Evolutionary conservation across 805 yeast species (phyloP).

Genomic region (Ogataea allantospora): DNA sequence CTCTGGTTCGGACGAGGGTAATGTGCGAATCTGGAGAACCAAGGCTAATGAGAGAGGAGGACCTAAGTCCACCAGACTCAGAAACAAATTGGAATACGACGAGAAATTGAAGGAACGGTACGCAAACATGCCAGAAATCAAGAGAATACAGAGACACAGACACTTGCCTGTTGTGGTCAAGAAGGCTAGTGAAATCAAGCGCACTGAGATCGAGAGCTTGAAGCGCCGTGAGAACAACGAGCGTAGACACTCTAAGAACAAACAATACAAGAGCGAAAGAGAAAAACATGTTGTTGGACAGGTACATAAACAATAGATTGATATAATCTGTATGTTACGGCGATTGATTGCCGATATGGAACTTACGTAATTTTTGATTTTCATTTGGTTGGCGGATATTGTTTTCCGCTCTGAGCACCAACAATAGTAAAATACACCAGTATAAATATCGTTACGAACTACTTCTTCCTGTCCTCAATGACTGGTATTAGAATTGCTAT

Average conservation of each 20-base stretch:
- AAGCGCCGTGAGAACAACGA: constrained; percentile 82
- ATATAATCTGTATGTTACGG: neutral
- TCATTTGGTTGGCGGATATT: neutral
- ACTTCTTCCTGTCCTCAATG: constrained; percentile 7
- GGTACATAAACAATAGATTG: constrained; percentile 49
- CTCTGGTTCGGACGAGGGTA: constrained; percentile 95
- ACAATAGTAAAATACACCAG: no score
- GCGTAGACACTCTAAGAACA: constrained; percentile 72
- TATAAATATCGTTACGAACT: neutral
- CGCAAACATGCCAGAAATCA: constrained; percentile 95
- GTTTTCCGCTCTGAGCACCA: constrained; percentile 5
- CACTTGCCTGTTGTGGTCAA: constrained; percentile 86
- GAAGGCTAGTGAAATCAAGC: constrained; percentile 85
- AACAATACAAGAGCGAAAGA: constrained; percentile 67
- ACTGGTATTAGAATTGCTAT: constrained; percentile 40
- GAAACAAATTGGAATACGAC: constrained; percentile 85
- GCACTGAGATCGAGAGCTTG: constrained; percentile 65
- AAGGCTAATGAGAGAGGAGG: constrained; percentile 81
- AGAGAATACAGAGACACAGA: constrained; percentile 85
- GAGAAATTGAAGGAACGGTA: constrained; percentile 87
- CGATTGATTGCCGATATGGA: neutral
- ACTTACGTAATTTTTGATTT: neutral
- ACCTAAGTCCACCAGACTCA: constrained; percentile 75
- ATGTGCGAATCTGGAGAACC: constrained; percentile 90
- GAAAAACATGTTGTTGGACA: constrained; percentile 84